These are phyloP conservation scores for Plantago major DNA, from an alignment of 257 asterid genomes.

Conservation along the genomic window DNA sequence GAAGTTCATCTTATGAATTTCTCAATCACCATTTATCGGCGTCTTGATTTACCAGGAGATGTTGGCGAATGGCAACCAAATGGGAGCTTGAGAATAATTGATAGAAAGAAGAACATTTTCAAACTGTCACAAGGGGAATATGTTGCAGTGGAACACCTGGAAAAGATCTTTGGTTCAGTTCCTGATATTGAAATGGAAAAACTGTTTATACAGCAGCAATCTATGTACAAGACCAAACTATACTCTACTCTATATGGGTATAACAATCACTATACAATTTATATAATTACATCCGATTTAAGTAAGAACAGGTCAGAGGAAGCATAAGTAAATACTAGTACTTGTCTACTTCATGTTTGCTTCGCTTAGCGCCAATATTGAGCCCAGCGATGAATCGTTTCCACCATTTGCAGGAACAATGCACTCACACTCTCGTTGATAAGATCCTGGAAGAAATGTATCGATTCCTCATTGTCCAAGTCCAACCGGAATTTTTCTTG, in stretches of 20 bases:
- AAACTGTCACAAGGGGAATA: too few species aligned
- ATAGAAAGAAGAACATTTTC: constrained; percentile 94
- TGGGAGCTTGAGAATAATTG: constrained; percentile 88
- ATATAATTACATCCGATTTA: too few species aligned
- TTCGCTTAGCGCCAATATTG: too few species aligned
- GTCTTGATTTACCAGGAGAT: constrained; percentile 55
- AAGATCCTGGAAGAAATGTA: constrained; percentile 94
- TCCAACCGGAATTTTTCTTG: constrained; percentile 99
- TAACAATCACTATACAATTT: too few species aligned
- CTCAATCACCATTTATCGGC: background rate
- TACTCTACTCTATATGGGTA: too few species aligned
- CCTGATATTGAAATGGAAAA: constrained; percentile 68
- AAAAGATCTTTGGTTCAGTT: constrained; percentile 65
- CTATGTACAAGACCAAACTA: too few species aligned
- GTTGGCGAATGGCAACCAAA: constrained; percentile 90
- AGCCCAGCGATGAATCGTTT: too few species aligned
- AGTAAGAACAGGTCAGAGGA: too few species aligned
- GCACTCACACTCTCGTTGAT: constrained; percentile 97
- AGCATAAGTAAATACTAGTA: too few species aligned
- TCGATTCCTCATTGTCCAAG: constrained; percentile 87
- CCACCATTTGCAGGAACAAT: constrained; percentile 94
- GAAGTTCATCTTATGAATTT: constrained; percentile 12
- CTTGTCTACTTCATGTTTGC: too few species aligned
- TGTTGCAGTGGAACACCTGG: constrained; percentile 96
- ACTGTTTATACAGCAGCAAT: too few species aligned